Percentiles rank a stretch among this genome's conserved stretches.
phyloP scores from a whole-genome alignment of 2,329 filamentous ascomycete genomes.

The Ascosphaera apis region DNA sequence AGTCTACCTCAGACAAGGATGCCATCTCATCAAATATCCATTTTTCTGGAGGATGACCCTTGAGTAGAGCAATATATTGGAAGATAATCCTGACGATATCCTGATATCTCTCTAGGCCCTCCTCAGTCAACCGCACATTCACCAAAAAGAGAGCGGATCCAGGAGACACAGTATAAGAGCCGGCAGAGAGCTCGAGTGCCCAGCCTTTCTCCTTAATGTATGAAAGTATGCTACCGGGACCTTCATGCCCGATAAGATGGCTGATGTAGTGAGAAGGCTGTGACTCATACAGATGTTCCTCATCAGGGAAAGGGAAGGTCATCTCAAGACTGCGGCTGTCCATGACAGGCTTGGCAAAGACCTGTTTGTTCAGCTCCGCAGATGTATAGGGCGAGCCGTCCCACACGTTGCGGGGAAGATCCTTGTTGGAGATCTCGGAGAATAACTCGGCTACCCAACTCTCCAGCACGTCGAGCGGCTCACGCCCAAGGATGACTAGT shows the following conservation, averaged over 20 bases:
- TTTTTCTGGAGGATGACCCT: slow-evolving; percentile 55
- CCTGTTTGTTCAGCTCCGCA: slow-evolving; percentile 42
- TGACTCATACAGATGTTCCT: slow-evolving; percentile 54
- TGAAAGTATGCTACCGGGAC: slow-evolving; percentile 73
- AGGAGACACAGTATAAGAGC: slow-evolving; percentile 51
- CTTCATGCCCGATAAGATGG: slow-evolving; percentile 79
- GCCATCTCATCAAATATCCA: slow-evolving; percentile 94
- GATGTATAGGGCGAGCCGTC: slow-evolving; percentile 37
- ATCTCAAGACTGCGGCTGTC: slow-evolving; percentile 60
- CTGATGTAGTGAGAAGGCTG: slow-evolving; percentile 71
- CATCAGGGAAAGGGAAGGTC: slow-evolving; percentile 65
- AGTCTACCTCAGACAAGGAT: slow-evolving; percentile 74
- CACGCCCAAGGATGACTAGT: slow-evolving; percentile 61
- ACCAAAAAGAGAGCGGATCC: slow-evolving; percentile 64
- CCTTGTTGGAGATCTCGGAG: slow-evolving; percentile 57
- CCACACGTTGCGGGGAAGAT: slow-evolving; percentile 46
- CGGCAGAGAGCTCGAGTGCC: slow-evolving; percentile 63
- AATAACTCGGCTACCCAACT: slow-evolving; percentile 70
- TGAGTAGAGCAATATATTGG: slow-evolving; percentile 73
- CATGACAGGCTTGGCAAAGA: slow-evolving; percentile 81
- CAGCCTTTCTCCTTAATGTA: slow-evolving; percentile 79
- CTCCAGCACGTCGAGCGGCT: slow-evolving; percentile 61
- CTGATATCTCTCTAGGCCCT: slow-evolving; percentile 59
- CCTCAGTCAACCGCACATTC: slow-evolving; percentile 58
- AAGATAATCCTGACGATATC: slow-evolving; percentile 70